Evolutionary conservation across 805 yeast genomes (phyloP).

Genomic region (Hemisphaericaspora nanyangensis): DNA sequence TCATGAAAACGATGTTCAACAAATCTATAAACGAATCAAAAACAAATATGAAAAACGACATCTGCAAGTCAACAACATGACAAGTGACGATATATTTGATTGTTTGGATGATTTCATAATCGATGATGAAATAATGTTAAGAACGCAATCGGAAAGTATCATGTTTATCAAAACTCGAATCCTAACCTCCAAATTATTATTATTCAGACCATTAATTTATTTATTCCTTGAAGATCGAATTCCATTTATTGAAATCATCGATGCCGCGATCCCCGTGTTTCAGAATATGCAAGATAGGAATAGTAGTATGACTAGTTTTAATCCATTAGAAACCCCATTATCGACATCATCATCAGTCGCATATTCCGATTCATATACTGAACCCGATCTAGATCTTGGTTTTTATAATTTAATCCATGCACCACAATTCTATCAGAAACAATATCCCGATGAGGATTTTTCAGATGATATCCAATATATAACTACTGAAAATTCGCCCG

Average conservation of each 20-base stretch:
- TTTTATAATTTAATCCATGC: conserved; percentile 21
- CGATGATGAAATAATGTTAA: conserved; percentile 29
- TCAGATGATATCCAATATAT: conserved; percentile 19
- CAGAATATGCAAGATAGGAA: not conserved
- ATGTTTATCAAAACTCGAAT: conserved; percentile 38
- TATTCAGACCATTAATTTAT: conserved; percentile 34
- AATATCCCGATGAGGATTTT: conserved; percentile 30
- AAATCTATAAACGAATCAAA: conserved; percentile 25
- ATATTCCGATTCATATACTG: conserved; percentile 1
- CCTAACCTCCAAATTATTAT: conserved; percentile 25
- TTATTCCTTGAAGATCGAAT: conserved; percentile 28
- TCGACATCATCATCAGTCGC: conserved; percentile 7
- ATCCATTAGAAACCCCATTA: conserved; percentile 10
- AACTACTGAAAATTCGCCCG: not conserved
- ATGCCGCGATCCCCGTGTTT: conserved; percentile 21
- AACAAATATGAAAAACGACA: conserved; percentile 16
- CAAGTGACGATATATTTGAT: conserved; percentile 14
- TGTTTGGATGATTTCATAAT: conserved; percentile 31
- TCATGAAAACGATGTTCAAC: conserved; percentile 28
- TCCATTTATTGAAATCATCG: conserved; percentile 21
- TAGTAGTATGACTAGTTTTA: not conserved
- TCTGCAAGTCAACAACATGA: conserved; percentile 1
- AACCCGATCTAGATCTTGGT: conserved; percentile 14
- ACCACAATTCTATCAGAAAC: conserved; percentile 24
- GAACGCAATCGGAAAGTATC: conserved; percentile 33